Percentiles rank a stretch among this genome's conserved stretches.
These are phyloP conservation scores for Terfezia boudieri DNA, from an alignment of 495 filamentous ascomycete species.

Conservation along the genomic window DNA sequence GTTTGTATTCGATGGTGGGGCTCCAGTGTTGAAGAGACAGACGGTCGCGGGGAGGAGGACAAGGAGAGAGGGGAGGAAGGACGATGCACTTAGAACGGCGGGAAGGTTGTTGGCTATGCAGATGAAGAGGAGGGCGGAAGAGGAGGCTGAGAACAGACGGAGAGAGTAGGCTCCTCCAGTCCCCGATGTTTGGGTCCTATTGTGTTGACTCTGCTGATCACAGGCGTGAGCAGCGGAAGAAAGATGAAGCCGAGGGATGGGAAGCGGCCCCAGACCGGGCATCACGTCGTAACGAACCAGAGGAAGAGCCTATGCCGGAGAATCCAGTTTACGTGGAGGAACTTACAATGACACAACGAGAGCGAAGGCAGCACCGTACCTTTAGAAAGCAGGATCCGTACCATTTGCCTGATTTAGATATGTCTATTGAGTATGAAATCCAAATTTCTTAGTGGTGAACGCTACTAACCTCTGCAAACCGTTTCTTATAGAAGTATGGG, in stretches of 20 bases:
- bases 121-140: conserved; percentile 70
- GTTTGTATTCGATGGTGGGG: conserved; percentile 95
- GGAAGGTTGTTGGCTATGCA: conserved; percentile 78
- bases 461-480: not conserved
- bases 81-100: conserved; percentile 81
- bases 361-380: conserved; percentile 47
- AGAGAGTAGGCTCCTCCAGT: conserved; percentile 22
- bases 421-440: conserved; percentile 30
- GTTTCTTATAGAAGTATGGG: conserved; percentile 40
- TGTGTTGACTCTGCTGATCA: not conserved
- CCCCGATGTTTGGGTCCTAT: not conserved
- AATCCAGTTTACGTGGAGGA: conserved; percentile 77
- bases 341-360: conserved; percentile 51
- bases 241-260: not conserved
- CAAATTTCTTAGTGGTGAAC: not conserved
- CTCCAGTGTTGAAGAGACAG: conserved; percentile 72
- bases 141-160: conserved; percentile 42
- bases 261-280: not conserved
- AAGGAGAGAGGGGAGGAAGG: conserved; percentile 65
- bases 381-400: conserved; percentile 88
- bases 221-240: not conserved
- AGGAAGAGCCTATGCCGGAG: conserved; percentile 44
- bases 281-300: conserved; percentile 22
- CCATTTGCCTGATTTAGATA: conserved; percentile 67
- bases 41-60: conserved; percentile 60